Conservation (phyloP, 371 early-diverging fungal species). For the Fennellomyces sp. region DNA sequence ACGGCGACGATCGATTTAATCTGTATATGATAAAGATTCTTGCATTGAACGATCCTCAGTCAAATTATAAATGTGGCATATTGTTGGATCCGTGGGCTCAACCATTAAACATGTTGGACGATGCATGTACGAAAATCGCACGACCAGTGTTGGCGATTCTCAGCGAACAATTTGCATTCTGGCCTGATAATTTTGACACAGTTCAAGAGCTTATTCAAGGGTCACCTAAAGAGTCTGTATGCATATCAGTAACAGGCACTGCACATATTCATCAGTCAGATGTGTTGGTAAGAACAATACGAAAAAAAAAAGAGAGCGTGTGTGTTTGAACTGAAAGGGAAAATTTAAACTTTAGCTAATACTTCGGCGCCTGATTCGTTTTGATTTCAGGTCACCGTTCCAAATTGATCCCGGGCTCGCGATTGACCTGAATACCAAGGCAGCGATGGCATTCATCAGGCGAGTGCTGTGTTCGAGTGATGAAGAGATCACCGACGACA, state of each 20-base stretch:
- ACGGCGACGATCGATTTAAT: no score
- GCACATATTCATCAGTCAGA: not conserved
- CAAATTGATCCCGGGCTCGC: constrained; percentile 26
- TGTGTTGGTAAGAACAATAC: not conserved
- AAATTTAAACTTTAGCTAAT: constrained; percentile 12
- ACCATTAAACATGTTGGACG: constrained; percentile 26
- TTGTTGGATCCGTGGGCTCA: constrained; percentile 52
- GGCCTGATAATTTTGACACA: constrained; percentile 34
- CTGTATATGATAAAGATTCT: constrained; percentile 7
- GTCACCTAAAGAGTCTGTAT: constrained; percentile 12
- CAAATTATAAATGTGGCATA: constrained; percentile 39
- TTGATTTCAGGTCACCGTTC: constrained; percentile 27
- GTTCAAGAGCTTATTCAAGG: constrained; percentile 20
- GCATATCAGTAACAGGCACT: not conserved
- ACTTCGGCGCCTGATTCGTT: constrained; percentile 20
- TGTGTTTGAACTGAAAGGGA: no score
- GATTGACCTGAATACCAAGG: constrained; percentile 21
- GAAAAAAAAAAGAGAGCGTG: no score
- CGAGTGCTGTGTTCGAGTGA: not conserved
- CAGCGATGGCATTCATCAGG: constrained; percentile 20
- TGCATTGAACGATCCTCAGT: constrained; percentile 15
- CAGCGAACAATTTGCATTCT: constrained; percentile 34
- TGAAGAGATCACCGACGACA: not conserved
- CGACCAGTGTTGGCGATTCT: constrained; percentile 42
- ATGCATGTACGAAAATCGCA: constrained; percentile 12